Evolutionary conservation across 768 basidiomycete genomes (phyloP), one percentile per base, ranked within the genome.

Genomic region (Lenzites betulinus): DNA sequence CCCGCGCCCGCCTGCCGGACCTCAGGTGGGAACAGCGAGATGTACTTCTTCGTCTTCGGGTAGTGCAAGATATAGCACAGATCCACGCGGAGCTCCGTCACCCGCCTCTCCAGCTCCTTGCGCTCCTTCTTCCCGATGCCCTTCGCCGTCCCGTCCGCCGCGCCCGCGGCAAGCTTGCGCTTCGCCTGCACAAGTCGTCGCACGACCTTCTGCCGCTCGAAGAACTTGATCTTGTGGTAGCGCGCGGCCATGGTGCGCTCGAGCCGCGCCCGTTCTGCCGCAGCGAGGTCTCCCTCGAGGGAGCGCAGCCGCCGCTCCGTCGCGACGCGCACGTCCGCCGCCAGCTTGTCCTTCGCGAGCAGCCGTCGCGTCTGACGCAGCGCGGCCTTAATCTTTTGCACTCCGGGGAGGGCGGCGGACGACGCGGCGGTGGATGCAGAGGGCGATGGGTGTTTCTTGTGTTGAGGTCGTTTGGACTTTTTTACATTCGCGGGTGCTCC

Each of bases 191-290:
- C 83, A 51, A 97, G 82, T 71, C 88, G 90, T 22, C 95, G 85
- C 3, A 84, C 70, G 13, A 95, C 83, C 68, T 96, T 98, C 75
- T 93, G 87, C 46, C 93, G 86, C 72, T 98, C 95, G 63, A 98
- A 97, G 76, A 98, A 98, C 73, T 93, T 95, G 67, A 95, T 77
- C 77, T 87, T 93, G 67, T 95, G 94, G 73, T 98, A 98, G 62
- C 83, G 83, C 41, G 82, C 74, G 0, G 92, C 90, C 66, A 92
- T 78, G 43, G 86, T 77, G 47, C 89, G 84, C 73, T 93, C 92
- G 70, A 87, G 88, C 48, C 80, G 80, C 36, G 81, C 79, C 23
- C 71, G 67, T 73, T 90, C 86, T 0, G 89, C 89, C 55, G 77
- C 80, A 25, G 76, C 80, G 15, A 95, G 79, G 65, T 94, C 93